Evolutionary conservation across 306 rosid species (phyloP), one percentile per base, ranked within the genome.

Genomic region (Astragalus membranaceus): DNA sequence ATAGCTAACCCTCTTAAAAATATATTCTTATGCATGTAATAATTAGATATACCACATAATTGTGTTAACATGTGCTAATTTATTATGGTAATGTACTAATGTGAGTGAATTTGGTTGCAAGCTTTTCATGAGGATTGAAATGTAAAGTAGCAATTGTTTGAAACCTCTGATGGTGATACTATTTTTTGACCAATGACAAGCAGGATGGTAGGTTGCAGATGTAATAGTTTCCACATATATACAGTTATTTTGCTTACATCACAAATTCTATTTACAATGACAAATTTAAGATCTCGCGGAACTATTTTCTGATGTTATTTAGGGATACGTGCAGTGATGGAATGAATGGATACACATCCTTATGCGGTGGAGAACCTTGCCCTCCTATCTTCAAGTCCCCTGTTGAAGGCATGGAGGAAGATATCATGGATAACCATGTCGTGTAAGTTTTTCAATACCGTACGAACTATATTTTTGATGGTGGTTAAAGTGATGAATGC

Each of bases 361-460:
- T 89, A 32, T 95, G 99, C 51, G 82, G 67, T 14, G 99, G 99
- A 48, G 99, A 95, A 73, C 95, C 97, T 71, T 85, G 97, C 86
- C 99, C 99, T 6, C 97, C 92, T 13, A 84, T 95, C 73, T 91
- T 95, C 63, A 87, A 95, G 80, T 95, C 99, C 54, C 99, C 99
- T 75, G 86, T 95, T 75, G 72, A 57, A 67, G 82, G 85, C 74
- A 60, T 95, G 96, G 95, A n/a, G n/a, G n/a, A 91, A 81, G 97
- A 95, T 81, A 88, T 95, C 63, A 79, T 89, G 84, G 95, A 91
- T 80, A 95, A 95, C 67, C 96, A 95, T 84, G 99, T 95, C 81
- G 78, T 91, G 99, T 95, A 84, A 85, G 96, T 73, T 37, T 67
- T 64, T 55, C 10, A 63, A 39, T 23, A 8, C 49, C 30, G 20